Evolutionary conservation across 2,329 filamentous ascomycete species (phyloP), one percentile per base, ranked within the genome.

Genomic region (Ophiostoma quercus): DNA sequence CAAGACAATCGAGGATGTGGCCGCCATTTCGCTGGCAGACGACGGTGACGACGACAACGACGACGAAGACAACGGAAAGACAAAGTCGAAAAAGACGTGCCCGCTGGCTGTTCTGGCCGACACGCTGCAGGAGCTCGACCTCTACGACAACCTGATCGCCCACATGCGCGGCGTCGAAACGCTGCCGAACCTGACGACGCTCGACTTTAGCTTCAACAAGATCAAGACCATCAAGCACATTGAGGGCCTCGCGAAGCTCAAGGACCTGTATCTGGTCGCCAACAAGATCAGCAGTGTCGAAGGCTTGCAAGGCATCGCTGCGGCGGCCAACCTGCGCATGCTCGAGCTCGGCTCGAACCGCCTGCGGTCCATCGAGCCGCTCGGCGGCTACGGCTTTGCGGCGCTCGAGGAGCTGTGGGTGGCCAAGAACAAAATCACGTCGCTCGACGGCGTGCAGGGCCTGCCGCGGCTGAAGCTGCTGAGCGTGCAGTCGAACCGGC

Each of bases 151-250:
- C 79, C 85, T 96, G 22, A 93, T 99, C 75, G 87, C 88, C 12
- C 93, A 96, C 79, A 88, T 97, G 79, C 89, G 89, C 74, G 92
- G 92, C 39, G 85, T 99, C 65, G 93, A 97, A 69, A 83, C 87
- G 65, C 87, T 97, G 70, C 87, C 84, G 14, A 84, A 91, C 72
- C 85, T 99, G 69, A 92, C 86, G 6, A 90, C 83, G 70, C 87
- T 99, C 69, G 95, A 99, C 78, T 84, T 99, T 68, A 96, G 92
- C 79, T 99, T 97, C 86, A 99, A 99, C 84, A 98, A 98, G 83
- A 94, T 99, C 82, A 97, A 97, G 79, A 94, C 97, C 80, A 96
- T 99, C 82, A 97, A 96, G 80, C 88, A 94, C 76, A 82, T 98
- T 74, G 85, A 85, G 71, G 90, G 94, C 75, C 82, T 99, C 71